These are phyloP conservation scores for Geranium brycei DNA, from an alignment of 345 rosid species.

Conservation along the genomic window DNA sequence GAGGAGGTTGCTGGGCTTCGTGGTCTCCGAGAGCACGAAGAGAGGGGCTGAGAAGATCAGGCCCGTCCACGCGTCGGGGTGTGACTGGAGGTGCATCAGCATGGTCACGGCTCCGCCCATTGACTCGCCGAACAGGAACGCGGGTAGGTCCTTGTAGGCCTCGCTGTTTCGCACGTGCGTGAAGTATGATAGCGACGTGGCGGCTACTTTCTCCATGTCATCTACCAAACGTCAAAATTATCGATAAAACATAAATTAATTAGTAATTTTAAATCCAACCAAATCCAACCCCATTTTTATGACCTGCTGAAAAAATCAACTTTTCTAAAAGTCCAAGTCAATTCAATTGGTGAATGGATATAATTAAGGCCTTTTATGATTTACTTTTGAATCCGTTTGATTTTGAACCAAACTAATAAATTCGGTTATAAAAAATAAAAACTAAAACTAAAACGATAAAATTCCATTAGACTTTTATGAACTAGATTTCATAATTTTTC, in stretches of 20 bases:
- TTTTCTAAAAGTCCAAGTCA: too few relatives aligned
- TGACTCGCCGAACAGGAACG: conserved; percentile 83
- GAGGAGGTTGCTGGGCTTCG: conserved; percentile 67
- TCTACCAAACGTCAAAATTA: conserved; percentile 21
- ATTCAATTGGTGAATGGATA: too few relatives aligned
- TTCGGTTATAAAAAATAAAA: too few relatives aligned
- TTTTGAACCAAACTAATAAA: too few relatives aligned
- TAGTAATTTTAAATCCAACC: too few relatives aligned
- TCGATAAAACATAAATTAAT: background rate
- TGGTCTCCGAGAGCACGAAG: conserved; percentile 74
- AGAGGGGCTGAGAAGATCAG: conserved; percentile 93
- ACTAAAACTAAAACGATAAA: too few relatives aligned
- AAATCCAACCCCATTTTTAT: too few relatives aligned
- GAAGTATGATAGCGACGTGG: conserved; percentile 72
- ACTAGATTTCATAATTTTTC: too few relatives aligned
- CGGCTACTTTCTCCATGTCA: conserved; percentile 81
- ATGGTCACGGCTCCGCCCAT: conserved; percentile 83
- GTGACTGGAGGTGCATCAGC: conserved; percentile 87
- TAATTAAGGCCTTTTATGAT: too few relatives aligned
- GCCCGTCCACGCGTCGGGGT: conserved; percentile 71
- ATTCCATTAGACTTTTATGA: too few relatives aligned
- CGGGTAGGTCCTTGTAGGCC: conserved; percentile 57
- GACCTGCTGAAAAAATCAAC: too few relatives aligned
- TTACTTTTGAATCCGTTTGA: too few relatives aligned
- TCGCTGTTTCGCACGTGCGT: conserved; percentile 62